Conservation (phyloP, 371 early-diverging fungal genomes). For the Ordospora pajunii region DNA sequence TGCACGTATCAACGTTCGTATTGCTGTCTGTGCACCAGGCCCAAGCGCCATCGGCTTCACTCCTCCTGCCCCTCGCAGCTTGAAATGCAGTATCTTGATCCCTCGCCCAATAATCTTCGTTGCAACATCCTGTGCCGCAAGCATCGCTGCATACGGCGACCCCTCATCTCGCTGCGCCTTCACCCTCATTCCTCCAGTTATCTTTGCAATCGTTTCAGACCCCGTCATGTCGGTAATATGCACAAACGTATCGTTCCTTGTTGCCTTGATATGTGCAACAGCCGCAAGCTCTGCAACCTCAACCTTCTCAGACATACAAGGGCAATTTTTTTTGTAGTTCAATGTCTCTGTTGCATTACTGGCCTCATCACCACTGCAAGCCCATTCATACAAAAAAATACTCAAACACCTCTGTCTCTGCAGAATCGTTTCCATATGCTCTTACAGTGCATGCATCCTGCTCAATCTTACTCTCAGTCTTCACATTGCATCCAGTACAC, state of each 20-base stretch:
- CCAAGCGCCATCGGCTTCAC: slow-evolving; percentile 96
- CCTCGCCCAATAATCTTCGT: slow-evolving; percentile 94
- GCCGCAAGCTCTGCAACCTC: slow-evolving; percentile 62
- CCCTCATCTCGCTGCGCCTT: slow-evolving; percentile 99
- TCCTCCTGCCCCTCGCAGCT: slow-evolving; percentile 99
- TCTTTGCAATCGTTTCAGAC: slow-evolving; percentile 94
- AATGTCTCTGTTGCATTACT: background rate
- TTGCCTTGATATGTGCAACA: slow-evolving; percentile 97
- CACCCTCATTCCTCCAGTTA: slow-evolving; percentile 99
- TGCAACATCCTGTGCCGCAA: slow-evolving; percentile 98
- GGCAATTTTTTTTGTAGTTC: background rate
- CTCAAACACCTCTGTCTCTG: background rate
- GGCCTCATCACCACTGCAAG: background rate
- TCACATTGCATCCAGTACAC: background rate
- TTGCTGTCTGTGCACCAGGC: slow-evolving; percentile 97
- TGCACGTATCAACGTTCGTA: slow-evolving; percentile 94
- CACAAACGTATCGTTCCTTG: slow-evolving; percentile 97
- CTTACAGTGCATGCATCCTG: background rate
- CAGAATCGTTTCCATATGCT: background rate
- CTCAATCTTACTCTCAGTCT: background rate
- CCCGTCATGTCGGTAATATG: slow-evolving; percentile 99
- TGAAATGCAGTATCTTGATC: slow-evolving; percentile 96
- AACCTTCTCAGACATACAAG: slow-evolving; percentile 17
- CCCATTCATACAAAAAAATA: background rate
- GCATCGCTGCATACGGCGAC: slow-evolving; percentile 99